A percentile compares a stretch with the other conserved stretches of the same genome.
phyloP scores from a whole-genome alignment of 768 basidiomycete genomes.

The Gymnopilus dilepis region DNA sequence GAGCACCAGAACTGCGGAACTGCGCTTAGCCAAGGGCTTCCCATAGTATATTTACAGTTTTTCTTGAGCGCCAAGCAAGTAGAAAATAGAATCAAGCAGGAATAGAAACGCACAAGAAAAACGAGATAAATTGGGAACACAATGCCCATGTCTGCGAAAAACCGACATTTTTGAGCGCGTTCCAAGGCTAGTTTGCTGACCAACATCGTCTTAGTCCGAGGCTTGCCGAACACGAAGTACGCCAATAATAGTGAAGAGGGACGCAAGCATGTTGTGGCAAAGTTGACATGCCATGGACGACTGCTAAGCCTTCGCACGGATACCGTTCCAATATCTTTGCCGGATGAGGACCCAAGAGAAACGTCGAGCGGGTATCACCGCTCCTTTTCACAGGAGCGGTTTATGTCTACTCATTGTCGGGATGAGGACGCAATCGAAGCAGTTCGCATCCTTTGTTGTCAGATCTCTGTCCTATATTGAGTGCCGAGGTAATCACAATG shows the following conservation, averaged over 20 bases:
- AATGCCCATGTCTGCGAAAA: slow-evolving; percentile 1
- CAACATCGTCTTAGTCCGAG: neutral
- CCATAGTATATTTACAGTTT: slow-evolving; percentile 3
- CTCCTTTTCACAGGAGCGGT: too few relatives aligned
- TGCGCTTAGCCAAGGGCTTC: slow-evolving; percentile 25
- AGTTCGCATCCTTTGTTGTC: too few relatives aligned
- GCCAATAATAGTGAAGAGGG: neutral
- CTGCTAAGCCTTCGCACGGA: too few relatives aligned
- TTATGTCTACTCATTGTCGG: too few relatives aligned
- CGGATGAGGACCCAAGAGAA: too few relatives aligned
- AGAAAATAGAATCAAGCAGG: neutral
- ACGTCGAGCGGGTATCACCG: too few relatives aligned
- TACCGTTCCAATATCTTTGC: too few relatives aligned
- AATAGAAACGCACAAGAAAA: neutral
- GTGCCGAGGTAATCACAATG: too few relatives aligned
- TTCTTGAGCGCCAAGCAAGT: neutral
- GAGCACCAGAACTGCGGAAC: slow-evolving; percentile 27
- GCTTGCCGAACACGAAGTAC: neutral
- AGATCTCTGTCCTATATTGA: too few relatives aligned
- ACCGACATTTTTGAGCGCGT: neutral
- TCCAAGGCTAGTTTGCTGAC: neutral
- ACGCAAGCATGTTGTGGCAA: too few relatives aligned
- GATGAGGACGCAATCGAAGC: too few relatives aligned
- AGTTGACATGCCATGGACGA: too few relatives aligned
- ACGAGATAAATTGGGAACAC: neutral